Percentiles rank a stretch among this genome's conserved stretches.
Evolutionary conservation across 768 basidiomycete species (phyloP).

Genomic region (Cyclocybe aegerita): DNA sequence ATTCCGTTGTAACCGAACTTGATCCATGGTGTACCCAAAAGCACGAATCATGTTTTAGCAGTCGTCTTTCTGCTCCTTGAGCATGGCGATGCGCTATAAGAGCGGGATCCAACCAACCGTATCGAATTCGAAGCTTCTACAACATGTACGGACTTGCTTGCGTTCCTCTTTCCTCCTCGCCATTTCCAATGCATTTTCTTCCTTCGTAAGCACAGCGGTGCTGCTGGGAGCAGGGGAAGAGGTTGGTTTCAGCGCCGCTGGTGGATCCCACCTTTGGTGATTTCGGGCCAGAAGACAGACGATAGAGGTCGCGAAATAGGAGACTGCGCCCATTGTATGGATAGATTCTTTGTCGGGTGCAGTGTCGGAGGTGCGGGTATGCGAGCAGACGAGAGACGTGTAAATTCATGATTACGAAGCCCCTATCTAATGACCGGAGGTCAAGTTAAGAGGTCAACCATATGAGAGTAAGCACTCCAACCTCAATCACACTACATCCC

Average conservation of each 20-base stretch:
- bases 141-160: constrained; percentile 60
- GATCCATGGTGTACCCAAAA: neutral
- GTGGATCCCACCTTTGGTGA: constrained; percentile 25
- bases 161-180: constrained; percentile 89
- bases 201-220: constrained; percentile 66
- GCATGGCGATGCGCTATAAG: constrained; percentile 66
- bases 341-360: constrained; percentile 1
- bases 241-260: neutral
- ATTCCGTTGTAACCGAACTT: neutral
- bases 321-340: constrained; percentile 12
- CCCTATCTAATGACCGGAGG: too few species aligned
- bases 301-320: constrained; percentile 12
- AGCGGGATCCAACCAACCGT: neutral
- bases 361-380: neutral
- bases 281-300: constrained; percentile 20
- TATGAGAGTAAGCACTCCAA: too few species aligned
- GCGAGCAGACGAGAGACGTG: neutral
- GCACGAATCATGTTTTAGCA: constrained; percentile 22
- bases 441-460: too few species aligned
- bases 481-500: too few species aligned
- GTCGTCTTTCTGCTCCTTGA: constrained; percentile 77
- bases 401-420: too few species aligned
- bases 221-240: constrained; percentile 17
- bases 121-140: neutral
- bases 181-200: constrained; percentile 94